phyloP scores from a whole-genome alignment of 768 basidiomycete species.

The Pseudohyphozyma bogoriensis region DNA sequence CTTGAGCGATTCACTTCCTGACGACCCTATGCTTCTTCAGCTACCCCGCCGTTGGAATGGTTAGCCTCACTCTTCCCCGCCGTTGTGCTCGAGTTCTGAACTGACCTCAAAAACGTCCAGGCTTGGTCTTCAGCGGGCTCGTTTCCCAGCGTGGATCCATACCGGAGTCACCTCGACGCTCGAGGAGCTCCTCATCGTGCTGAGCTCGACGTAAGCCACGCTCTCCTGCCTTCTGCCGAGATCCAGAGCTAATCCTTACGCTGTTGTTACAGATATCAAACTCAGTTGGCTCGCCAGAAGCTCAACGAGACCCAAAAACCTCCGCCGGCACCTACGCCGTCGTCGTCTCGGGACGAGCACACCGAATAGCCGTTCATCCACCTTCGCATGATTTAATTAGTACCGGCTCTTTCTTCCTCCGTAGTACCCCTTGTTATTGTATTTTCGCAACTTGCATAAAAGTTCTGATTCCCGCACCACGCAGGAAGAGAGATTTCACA shows the following conservation, averaged over 20 bases:
- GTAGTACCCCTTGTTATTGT: too few relatives aligned
- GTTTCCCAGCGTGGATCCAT: slow-evolving; percentile 10
- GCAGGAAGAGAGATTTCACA: too few relatives aligned
- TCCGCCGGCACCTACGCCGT: too few relatives aligned
- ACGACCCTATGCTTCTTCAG: not conserved
- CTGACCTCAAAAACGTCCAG: not conserved
- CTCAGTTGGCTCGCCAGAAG: not conserved
- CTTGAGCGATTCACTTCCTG: too few relatives aligned
- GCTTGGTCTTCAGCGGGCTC: slow-evolving; percentile 2
- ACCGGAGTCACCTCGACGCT: slow-evolving; percentile 45
- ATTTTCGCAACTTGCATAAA: too few relatives aligned
- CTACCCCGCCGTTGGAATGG: slow-evolving; percentile 8
- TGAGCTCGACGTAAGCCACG: not conserved
- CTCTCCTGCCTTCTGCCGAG: not conserved
- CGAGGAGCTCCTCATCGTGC: slow-evolving; percentile 50
- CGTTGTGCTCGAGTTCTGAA: not conserved
- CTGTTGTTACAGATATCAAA: not conserved
- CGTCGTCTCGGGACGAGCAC: too few relatives aligned
- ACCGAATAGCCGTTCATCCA: too few relatives aligned
- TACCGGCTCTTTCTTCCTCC: too few relatives aligned
- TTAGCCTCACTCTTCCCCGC: not conserved
- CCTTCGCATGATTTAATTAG: too few relatives aligned
- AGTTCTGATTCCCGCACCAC: too few relatives aligned
- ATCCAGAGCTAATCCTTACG: not conserved
- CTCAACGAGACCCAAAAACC: too few relatives aligned